Evolutionary conservation across 2,329 filamentous ascomycete genomes (phyloP), one percentile per base, ranked within the genome.

Genomic region (Phoma sp.): DNA sequence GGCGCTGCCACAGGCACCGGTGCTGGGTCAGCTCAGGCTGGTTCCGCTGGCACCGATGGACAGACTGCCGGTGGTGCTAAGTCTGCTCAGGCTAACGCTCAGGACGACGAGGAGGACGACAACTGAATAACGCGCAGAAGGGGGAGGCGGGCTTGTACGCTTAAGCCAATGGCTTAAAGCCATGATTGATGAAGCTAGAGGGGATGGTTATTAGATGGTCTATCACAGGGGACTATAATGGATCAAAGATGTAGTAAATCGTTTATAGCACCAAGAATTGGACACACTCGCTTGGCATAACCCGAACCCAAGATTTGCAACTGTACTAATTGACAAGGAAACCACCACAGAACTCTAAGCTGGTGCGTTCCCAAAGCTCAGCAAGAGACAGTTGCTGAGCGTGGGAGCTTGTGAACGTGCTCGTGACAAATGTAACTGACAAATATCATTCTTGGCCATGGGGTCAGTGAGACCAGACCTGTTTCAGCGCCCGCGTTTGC

Each of bases 41-140:
- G 34, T 6, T 29, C 49, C 9, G 48, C 33, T 11, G 36, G 48
- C 46, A 56, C 43, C 37, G 38, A 43, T 11, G 15, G 10, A 18
- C 38, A 43, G 39, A 45, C 48, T 12, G 46, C 57, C 6, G 54
- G 46, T 6, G 42, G 29, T 9, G 56, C 58, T 3, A 55, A 62
- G 29, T 60, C 53, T 25, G 59, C 54, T 17, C 49, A 58, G n/a
- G 55, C 57, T 3, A 55, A 61, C 32, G 38, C 47, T 15, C 60
- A 62, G 33, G 57, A 62, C 43, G 60, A 62, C 17, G 53, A 64
- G 14, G 57, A 62, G 33, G 57, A 62, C 43, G 60, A 62, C 17
- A 51, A 64, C 17, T 62, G 55, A 39, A 57, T 46, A 4, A 5
- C 15, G 14, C 39, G 40, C 14, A 25, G 5, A 15, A 36, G 15